Conservation (phyloP, 139 green algal species). For the Auxenochlorella pyrenoidosa region DNA sequence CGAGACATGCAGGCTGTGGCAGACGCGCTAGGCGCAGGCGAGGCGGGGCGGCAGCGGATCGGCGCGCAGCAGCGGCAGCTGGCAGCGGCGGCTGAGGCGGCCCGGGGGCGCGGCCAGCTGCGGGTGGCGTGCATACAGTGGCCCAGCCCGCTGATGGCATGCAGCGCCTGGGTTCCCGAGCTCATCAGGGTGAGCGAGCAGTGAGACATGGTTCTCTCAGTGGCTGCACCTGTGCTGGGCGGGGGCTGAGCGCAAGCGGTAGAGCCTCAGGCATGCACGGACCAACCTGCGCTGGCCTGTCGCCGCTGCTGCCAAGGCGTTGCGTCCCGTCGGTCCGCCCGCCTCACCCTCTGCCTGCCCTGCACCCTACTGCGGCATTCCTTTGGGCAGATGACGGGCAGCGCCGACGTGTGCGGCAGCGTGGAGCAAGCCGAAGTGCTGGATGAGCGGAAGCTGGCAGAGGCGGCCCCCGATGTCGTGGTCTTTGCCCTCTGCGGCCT, state of each 20-base stretch:
- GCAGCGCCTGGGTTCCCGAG: constrained; percentile 69
- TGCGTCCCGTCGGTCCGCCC: background rate
- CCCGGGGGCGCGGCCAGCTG: constrained; percentile 38
- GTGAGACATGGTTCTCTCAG: too few relatives aligned
- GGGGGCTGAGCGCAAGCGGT: too few relatives aligned
- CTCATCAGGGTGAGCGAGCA: constrained; percentile 41
- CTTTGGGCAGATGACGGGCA: constrained; percentile 50
- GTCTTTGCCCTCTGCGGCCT: constrained; percentile 74
- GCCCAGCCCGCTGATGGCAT: constrained; percentile 62
- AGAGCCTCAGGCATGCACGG: background rate
- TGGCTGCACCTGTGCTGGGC: too few relatives aligned
- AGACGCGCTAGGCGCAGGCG: constrained; percentile 43
- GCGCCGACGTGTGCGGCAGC: constrained; percentile 48
- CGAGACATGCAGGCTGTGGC: constrained; percentile 54
- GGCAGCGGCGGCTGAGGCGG: constrained; percentile 27
- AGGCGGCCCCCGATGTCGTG: constrained; percentile 55
- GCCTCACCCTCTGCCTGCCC: background rate
- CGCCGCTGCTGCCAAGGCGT: background rate
- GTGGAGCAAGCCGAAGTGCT: constrained; percentile 32
- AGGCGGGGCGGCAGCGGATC: constrained; percentile 38
- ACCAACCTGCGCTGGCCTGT: background rate
- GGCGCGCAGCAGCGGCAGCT: constrained; percentile 38
- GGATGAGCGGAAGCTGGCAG: constrained; percentile 35
- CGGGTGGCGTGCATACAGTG: constrained; percentile 70
- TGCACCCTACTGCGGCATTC: background rate